A percentile compares a stretch with the other conserved stretches of the same genome.
phyloP scores from a whole-genome alignment of 305 asterid species.

The Nicotiana rustica region DNA sequence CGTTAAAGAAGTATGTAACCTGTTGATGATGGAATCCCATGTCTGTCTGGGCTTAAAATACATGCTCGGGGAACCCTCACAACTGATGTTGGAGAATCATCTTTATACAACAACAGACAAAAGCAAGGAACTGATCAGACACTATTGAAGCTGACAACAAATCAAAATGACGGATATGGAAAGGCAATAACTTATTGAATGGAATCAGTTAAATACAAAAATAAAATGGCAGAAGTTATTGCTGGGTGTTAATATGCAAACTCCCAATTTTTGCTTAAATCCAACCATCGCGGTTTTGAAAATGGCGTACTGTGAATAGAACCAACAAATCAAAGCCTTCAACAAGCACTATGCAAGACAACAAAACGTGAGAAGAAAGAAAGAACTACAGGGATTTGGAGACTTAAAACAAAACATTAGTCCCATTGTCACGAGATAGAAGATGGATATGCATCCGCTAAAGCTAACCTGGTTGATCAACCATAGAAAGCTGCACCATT shows the following conservation, averaged over 20 bases:
- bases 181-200: not conserved
- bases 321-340: constrained; percentile 5
- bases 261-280: constrained; percentile 5
- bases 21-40: constrained; percentile 16
- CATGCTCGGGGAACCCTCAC: constrained; percentile 57
- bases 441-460: constrained; percentile 12
- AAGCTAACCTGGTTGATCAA: not conserved
- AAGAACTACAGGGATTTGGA: not conserved
- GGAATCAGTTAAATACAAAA: not conserved
- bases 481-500: not conserved
- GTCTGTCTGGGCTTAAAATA: constrained; percentile 52
- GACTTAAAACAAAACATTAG: not conserved
- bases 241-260: not conserved
- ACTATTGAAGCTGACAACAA: not conserved
- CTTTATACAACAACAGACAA: constrained; percentile 47
- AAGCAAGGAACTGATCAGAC: not conserved
- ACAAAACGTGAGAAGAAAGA: not conserved
- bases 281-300: not conserved
- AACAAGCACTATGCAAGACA: not conserved
- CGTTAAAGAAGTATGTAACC: constrained; percentile 30
- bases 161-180: not conserved
- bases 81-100: constrained; percentile 66
- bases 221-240: not conserved
- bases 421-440: not conserved
- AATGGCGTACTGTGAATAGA: not conserved